Base-by-base conservation (phyloP, 768 basidiomycete genomes). In the Lactifluus subvellereus region DNA sequence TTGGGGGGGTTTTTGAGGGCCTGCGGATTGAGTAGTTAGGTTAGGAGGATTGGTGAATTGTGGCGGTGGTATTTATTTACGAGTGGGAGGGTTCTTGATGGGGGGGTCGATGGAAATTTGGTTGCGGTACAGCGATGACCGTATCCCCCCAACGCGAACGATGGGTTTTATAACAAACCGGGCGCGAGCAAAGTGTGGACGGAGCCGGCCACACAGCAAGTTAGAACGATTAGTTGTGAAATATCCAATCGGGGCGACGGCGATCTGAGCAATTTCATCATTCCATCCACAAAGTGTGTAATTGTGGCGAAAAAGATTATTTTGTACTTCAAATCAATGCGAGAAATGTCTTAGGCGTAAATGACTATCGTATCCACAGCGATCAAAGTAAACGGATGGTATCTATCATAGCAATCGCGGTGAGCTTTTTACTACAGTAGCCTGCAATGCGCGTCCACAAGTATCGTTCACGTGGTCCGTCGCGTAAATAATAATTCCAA, bases 101-200 rank as follows among this genome's bases (percentile, higher is more conserved):
- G 40, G 38, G n/a, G 33, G 27, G 27, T 45, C 27, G 49, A 50
- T 4, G 27, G 13, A 7, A 47, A 3, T 18, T 18, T 37, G 3
- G 22, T 9, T 38, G 49, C 18, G 18, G 22, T 13, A 48, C 35
- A 20, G 37, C 8, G 32, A 35, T 3, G 32, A 14, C 6, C 8
- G 2, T 32, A n/a, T 9, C 13, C 27, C 8, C 9, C 20, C 2
- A 13, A 22, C 6, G 6, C 6, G 38, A 16, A n/a, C 22, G 8
- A 30, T 49, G 27, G 40, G 20, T 9, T 57, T 62, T 62, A 62
- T 62, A 62, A 40, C 18, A n/a, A 33, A 30, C 16, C 32, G 11
- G 14, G 14, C 1, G 40, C 10, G 1, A 11, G 13, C 4, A 14
- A 40, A 37, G 20, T 40, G 4, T 40, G 18, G 37, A 27, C 18